Conservation (phyloP, 2,329 filamentous ascomycete species). For the Stachybotrys chartarum region DNA sequence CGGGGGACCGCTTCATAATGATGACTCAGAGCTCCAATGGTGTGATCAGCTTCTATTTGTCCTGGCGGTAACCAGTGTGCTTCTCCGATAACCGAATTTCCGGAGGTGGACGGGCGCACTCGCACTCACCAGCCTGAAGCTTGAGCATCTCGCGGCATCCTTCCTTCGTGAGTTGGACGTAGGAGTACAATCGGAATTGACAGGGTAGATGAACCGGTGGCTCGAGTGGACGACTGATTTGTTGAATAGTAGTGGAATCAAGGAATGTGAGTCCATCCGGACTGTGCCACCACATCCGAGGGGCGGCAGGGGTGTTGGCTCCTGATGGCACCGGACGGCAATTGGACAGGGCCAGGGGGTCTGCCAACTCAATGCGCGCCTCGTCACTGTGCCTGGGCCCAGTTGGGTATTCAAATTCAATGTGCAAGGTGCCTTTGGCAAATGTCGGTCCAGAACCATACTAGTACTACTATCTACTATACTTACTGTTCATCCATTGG, state of each 20-base stretch:
- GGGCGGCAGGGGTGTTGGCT: too few relatives aligned
- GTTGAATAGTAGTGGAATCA: not conserved
- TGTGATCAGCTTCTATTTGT: conserved; percentile 20
- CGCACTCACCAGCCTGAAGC: conserved; percentile 18
- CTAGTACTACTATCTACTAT: too few relatives aligned
- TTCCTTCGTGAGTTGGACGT: conserved; percentile 7
- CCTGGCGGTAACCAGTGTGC: conserved; percentile 20
- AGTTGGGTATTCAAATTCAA: too few relatives aligned
- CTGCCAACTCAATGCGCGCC: too few relatives aligned
- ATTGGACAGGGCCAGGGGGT: too few relatives aligned
- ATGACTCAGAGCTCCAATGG: conserved; percentile 13
- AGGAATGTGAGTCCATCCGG: too few relatives aligned
- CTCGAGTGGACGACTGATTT: not conserved
- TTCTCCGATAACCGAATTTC: conserved; percentile 25
- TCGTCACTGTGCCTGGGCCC: too few relatives aligned
- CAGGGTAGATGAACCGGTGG: not conserved
- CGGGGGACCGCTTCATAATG: conserved; percentile 12
- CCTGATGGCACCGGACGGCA: too few relatives aligned
- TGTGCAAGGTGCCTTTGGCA: too few relatives aligned
- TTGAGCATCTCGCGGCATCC: conserved; percentile 18
- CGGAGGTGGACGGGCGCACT: conserved; percentile 18
- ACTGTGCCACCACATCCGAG: too few relatives aligned
- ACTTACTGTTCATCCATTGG: too few relatives aligned
- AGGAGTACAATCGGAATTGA: not conserved
- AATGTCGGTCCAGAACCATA: too few relatives aligned